A percentile compares a stretch with the other conserved stretches of the same genome.
These are phyloP conservation scores for Trichoderma koningii DNA, from an alignment of 2,329 filamentous ascomycete genomes.

Conservation along the genomic window DNA sequence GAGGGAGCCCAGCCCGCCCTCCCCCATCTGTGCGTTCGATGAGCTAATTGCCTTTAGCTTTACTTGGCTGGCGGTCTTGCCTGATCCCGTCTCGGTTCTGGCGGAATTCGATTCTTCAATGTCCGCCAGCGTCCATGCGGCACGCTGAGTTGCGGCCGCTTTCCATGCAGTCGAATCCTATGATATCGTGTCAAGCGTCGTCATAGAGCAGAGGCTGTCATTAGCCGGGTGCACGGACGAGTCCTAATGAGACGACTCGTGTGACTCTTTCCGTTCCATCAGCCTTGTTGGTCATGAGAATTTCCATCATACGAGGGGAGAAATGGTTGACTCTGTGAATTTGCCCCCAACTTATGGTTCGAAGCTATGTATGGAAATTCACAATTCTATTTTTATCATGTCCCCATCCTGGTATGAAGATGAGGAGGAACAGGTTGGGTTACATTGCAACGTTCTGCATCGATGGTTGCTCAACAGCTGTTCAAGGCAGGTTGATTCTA, in stretches of 20 bases:
- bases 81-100: not conserved
- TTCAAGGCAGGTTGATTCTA: no score
- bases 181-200: not conserved
- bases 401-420: no score
- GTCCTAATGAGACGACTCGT: not conserved
- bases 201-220: not conserved
- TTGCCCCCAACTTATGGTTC: no score
- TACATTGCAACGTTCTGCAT: no score
- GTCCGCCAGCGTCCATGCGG: not conserved
- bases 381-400: no score
- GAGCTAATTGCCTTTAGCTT: not conserved
- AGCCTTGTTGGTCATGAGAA: no score
- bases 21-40: not conserved
- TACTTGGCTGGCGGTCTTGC: not conserved
- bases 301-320: no score
- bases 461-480: no score
- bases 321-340: no score
- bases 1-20: not conserved
- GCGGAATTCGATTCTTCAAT: not conserved
- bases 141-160: constrained; percentile 5
- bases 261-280: no score
- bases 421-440: no score
- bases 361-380: no score
- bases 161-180: not conserved
- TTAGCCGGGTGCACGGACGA: not conserved